phyloP scores from a whole-genome alignment of 2,329 filamentous ascomycete genomes.

The Blumeria graminis region DNA sequence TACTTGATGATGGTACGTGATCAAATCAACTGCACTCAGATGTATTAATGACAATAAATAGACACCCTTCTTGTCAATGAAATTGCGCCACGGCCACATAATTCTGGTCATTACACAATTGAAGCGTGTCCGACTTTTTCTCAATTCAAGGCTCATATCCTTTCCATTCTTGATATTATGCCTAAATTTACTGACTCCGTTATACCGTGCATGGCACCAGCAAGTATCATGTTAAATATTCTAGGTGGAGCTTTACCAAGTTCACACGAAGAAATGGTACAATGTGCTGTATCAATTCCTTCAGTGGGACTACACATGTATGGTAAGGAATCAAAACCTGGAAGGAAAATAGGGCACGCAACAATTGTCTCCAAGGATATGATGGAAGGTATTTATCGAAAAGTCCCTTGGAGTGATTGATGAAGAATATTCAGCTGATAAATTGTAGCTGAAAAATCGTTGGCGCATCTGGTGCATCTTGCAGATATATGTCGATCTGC shows the following conservation, averaged over 20 bases:
- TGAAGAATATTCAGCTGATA: no score
- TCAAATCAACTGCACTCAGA: not conserved
- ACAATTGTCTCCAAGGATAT: conserved; percentile 52
- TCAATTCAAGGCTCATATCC: conserved; percentile 66
- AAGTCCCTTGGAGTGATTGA: no score
- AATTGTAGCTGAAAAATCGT: no score
- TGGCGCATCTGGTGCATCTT: no score
- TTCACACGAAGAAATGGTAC: conserved; percentile 32
- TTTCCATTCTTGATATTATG: conserved; percentile 45
- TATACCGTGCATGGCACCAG: conserved; percentile 17
- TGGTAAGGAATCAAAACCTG: conserved; percentile 67
- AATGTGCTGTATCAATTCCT: conserved; percentile 30
- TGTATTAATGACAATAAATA: not conserved
- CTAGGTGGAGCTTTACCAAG: conserved; percentile 42
- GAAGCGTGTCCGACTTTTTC: conserved; percentile 70
- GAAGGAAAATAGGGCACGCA: conserved; percentile 87
- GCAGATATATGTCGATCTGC: no score
- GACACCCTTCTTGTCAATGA: conserved; percentile 4
- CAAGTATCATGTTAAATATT: conserved; percentile 58
- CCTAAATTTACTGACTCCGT: conserved; percentile 9
- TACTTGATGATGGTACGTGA: conserved; percentile 37
- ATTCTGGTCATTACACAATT: conserved; percentile 85
- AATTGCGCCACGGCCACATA: conserved; percentile 11
- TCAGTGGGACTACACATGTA: conserved; percentile 61
- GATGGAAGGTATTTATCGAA: conserved; percentile 18